Evolutionary conservation across 1,284 basidiomycete species (phyloP).

Genomic region (Thecaphora thlaspeos): DNA sequence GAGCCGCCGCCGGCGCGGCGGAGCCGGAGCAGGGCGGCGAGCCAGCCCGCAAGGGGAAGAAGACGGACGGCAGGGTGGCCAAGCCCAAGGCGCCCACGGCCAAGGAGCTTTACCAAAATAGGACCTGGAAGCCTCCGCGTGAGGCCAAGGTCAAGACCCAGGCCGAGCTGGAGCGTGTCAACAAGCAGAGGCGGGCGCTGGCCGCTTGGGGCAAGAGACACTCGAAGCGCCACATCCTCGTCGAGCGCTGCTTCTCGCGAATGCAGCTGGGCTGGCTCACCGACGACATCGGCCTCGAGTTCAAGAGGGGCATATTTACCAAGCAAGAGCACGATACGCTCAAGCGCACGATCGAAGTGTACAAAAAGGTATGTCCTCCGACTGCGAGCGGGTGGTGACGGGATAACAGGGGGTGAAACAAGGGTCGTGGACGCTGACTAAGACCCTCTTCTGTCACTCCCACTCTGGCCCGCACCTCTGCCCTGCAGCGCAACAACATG

Average conservation of each 20-base stretch:
- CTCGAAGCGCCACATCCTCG: conserved; percentile 8
- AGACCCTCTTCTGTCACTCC: too few species aligned
- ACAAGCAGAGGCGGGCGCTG: not conserved
- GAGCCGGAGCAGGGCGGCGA: too few species aligned
- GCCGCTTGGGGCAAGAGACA: not conserved
- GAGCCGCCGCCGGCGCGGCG: too few species aligned
- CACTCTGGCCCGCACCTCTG: too few species aligned
- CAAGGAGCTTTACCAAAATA: not conserved
- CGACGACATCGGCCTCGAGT: conserved; percentile 32
- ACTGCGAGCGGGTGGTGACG: too few species aligned
- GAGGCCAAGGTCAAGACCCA: not conserved
- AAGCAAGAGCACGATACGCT: conserved; percentile 29
- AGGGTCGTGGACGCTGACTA: too few species aligned
- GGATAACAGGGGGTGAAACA: too few species aligned
- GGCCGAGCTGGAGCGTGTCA: not conserved
- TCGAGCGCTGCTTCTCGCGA: conserved; percentile 35
- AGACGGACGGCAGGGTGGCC: not conserved
- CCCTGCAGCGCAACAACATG: conserved; percentile 15
- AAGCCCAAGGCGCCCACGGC: not conserved
- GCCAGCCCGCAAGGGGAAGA: not conserved
- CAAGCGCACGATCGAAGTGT: conserved; percentile 30
- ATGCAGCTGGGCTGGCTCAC: conserved; percentile 35
- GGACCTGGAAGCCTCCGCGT: not conserved
- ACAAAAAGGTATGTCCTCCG: conserved; percentile 9
- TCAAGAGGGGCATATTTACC: conserved; percentile 28